Evolutionary conservation across 2,329 filamentous ascomycete species (phyloP), one percentile per base, ranked within the genome.

Genomic region (Paraphaeosphaeria minitans): DNA sequence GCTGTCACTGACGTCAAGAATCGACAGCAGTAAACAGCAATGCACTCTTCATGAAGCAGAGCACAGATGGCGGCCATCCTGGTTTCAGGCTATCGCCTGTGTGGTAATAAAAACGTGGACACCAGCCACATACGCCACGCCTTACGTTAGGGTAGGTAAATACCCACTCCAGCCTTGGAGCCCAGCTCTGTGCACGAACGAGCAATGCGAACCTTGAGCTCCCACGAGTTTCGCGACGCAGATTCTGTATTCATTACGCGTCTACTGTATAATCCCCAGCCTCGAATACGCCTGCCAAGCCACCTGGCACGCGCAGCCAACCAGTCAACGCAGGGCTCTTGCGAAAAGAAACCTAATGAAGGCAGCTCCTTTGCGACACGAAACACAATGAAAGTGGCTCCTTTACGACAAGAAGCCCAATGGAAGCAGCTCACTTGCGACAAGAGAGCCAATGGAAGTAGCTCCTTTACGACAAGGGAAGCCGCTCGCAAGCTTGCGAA

Each of bases 1-100:
- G 48, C 21, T 35, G 8, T 52, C 46, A 31, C 33, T 52, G 53
- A 59, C 43, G 57, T 55, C 53, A 53, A n/a, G n/a, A n/a, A 53
- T 35, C 21, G 48, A 31, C 21, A 56, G n/a, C 35, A 16, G 51
- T 24, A 13, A 52, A 39, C 39, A 56, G 35, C 35, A 21, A 49
- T 16, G 31, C 16, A 35, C 42, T 46, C 21, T 33, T 27, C 9
- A 3, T 51, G 47, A 22, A 27, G 27, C 35, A 35, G n/a, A 27
- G 16, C 6, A 16, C 10, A 3, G 27, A 48, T 21, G 27, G 13
- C 27, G 27, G 27, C 24, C 10, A 27, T 33, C n/a, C 27, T 33
- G 22, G 45, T 8, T 31, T 29, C 22, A 31, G 31, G 47, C 10
- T 37, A 49, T 27, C 19, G 31, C n/a, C 35, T 42, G 24, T 53